Evolutionary conservation across 1,284 basidiomycete species (phyloP).

Genomic region (Marasmius fiardii): DNA sequence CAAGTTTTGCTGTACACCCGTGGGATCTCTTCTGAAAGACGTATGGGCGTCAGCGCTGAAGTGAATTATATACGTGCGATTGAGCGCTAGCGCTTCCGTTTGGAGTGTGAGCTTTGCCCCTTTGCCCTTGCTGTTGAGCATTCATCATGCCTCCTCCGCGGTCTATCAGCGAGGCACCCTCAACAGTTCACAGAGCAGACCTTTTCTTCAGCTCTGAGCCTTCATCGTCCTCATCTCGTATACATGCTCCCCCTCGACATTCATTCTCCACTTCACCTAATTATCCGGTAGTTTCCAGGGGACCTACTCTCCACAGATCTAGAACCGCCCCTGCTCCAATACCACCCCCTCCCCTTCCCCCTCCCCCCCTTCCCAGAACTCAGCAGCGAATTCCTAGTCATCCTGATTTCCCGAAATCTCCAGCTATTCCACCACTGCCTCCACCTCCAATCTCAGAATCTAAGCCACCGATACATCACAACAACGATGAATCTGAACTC

Average conservation of each 20-base stretch:
- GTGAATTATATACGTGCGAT: not conserved
- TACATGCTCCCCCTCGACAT: constrained; percentile 9
- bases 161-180: constrained; percentile 10
- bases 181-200: constrained; percentile 16
- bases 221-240: constrained; percentile 6
- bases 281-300: constrained; percentile 6
- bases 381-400: not conserved
- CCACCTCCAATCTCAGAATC: not conserved
- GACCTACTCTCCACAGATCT: constrained; percentile 16
- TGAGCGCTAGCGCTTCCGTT: too few species aligned
- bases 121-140: too few species aligned
- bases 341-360: constrained; percentile 11
- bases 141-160: constrained; percentile 13
- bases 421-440: not conserved
- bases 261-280: constrained; percentile 7
- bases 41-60: not conserved
- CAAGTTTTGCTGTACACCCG: constrained; percentile 11
- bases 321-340: constrained; percentile 19
- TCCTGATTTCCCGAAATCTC: not conserved
- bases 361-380: constrained; percentile 8
- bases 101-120: too few species aligned
- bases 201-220: constrained; percentile 14
- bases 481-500: constrained; percentile 17
- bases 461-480: constrained; percentile 1
- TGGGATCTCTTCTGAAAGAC: not conserved